A percentile compares a stretch with the other conserved stretches of the same genome.
phyloP scores from a whole-genome alignment of 192 early-diverging fungal species.

The Umbelopsis sp. region DNA sequence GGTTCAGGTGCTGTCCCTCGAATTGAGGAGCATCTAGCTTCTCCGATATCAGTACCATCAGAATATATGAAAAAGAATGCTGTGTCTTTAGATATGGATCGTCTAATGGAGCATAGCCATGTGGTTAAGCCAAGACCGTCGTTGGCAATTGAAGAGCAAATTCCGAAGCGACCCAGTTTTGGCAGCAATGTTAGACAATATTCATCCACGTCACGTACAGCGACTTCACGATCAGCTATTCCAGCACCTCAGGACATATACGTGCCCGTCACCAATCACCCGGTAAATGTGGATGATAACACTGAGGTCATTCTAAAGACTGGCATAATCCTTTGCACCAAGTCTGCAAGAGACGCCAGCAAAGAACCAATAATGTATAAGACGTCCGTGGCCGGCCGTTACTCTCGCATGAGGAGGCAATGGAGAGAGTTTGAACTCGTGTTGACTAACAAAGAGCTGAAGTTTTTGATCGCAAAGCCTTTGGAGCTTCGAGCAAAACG shows the following conservation, averaged over 20 bases:
- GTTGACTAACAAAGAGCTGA: background rate
- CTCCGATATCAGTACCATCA: background rate
- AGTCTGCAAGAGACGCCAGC: background rate
- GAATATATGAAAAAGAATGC: background rate
- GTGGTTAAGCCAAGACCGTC: background rate
- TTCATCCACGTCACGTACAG: background rate
- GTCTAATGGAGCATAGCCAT: background rate
- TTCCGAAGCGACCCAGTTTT: background rate
- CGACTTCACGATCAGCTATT: background rate
- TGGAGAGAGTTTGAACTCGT: constrained; percentile 9
- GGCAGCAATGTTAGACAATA: background rate
- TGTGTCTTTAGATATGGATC: background rate
- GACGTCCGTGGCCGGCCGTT: background rate
- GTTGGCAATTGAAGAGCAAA: background rate
- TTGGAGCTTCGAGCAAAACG: background rate
- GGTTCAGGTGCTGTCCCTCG: background rate
- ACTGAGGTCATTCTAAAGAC: background rate
- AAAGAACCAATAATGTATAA: constrained; percentile 15
- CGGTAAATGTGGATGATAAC: background rate
- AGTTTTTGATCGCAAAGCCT: background rate
- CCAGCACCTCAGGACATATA: background rate
- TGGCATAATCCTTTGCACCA: background rate
- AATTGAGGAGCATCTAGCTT: constrained; percentile 3
- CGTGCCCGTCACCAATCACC: background rate
- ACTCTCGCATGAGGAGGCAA: background rate